Evolutionary conservation across 495 filamentous ascomycete species (phyloP).

Genomic region (Ramalina intermedia): DNA sequence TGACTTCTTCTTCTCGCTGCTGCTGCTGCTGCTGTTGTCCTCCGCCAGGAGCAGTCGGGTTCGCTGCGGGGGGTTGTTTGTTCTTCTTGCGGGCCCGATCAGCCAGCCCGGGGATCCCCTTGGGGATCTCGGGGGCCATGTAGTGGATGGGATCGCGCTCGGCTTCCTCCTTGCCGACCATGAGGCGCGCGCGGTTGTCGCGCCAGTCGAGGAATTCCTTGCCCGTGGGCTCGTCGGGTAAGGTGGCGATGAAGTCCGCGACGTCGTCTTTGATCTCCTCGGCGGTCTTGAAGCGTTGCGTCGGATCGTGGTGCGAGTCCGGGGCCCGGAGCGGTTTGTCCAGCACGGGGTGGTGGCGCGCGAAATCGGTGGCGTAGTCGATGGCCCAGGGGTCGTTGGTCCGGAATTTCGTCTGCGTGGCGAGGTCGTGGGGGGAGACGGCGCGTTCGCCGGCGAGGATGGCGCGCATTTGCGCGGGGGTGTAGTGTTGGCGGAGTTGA

Average conservation of each 20-base stretch:
- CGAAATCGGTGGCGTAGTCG: conserved; percentile 77
- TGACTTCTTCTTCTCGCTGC: conserved; percentile 23
- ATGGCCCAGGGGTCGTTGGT: conserved; percentile 51
- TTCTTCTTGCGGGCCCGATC: background rate
- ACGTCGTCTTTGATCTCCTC: conserved; percentile 42
- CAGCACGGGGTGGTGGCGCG: conserved; percentile 56
- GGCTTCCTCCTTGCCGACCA: conserved; percentile 35
- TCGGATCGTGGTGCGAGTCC: conserved; percentile 40
- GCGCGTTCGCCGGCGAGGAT: conserved; percentile 75
- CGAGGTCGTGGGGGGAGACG: conserved; percentile 65
- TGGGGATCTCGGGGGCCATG: conserved; percentile 33
- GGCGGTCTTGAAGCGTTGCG: conserved; percentile 43
- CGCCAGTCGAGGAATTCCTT: conserved; percentile 32
- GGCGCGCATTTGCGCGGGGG: conserved; percentile 64
- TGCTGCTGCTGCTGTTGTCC: background rate
- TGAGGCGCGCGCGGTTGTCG: conserved; percentile 30
- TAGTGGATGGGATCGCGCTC: conserved; percentile 32
- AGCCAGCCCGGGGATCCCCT: conserved; percentile 19
- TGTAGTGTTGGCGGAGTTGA: conserved; percentile 50
- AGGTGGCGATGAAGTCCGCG: conserved; percentile 38
- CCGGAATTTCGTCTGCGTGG: conserved; percentile 51
- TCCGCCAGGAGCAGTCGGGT: conserved; percentile 11
- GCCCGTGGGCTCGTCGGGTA: conserved; percentile 30
- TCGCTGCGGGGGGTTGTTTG: conserved; percentile 18
- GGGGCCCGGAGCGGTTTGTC: conserved; percentile 47